phyloP scores from a whole-genome alignment of 257 asterid genomes.

The Parsonsia alboflavescens region DNA sequence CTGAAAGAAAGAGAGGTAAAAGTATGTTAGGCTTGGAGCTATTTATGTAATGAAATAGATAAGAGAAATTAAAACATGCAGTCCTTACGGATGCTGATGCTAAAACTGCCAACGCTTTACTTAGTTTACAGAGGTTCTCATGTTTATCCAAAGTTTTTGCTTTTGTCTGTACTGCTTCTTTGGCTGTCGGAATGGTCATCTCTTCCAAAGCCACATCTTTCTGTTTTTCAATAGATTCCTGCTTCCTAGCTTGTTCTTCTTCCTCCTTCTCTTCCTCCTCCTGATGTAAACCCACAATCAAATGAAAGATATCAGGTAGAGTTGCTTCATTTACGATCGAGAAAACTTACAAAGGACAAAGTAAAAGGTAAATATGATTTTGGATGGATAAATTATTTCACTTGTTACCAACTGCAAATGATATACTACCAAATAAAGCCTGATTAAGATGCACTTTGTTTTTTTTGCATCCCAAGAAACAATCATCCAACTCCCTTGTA shows the following conservation, averaged over 20 bases:
- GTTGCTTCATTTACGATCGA: not conserved
- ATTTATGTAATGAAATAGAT: slow-evolving; percentile 13
- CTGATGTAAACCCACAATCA: slow-evolving; percentile 30
- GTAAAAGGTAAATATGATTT: not conserved
- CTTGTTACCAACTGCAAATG: not conserved
- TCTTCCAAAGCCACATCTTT: slow-evolving; percentile 94
- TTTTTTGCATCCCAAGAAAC: not conserved
- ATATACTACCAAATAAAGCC: not conserved
- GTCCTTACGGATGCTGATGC: slow-evolving; percentile 86
- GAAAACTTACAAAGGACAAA: not conserved
- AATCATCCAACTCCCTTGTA: not conserved
- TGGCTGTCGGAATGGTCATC: slow-evolving; percentile 63
- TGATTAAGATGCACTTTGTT: not conserved
- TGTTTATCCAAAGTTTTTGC: slow-evolving; percentile 65
- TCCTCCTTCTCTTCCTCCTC: slow-evolving; percentile 95
- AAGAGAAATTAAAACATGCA: slow-evolving; percentile 13
- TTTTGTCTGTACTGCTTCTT: slow-evolving; percentile 56
- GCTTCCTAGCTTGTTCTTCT: slow-evolving; percentile 68
- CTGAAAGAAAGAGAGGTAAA: slow-evolving; percentile 45
- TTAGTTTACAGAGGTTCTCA: slow-evolving; percentile 86
- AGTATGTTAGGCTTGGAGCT: slow-evolving; percentile 20
- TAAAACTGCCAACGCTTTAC: slow-evolving; percentile 91
- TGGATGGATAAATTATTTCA: not conserved
- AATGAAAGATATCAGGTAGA: not conserved
- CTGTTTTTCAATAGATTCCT: slow-evolving; percentile 55